Evolutionary conservation across 768 basidiomycete genomes (phyloP), one percentile per base, ranked within the genome.

Genomic region (Candolleomyces aberdarensis): DNA sequence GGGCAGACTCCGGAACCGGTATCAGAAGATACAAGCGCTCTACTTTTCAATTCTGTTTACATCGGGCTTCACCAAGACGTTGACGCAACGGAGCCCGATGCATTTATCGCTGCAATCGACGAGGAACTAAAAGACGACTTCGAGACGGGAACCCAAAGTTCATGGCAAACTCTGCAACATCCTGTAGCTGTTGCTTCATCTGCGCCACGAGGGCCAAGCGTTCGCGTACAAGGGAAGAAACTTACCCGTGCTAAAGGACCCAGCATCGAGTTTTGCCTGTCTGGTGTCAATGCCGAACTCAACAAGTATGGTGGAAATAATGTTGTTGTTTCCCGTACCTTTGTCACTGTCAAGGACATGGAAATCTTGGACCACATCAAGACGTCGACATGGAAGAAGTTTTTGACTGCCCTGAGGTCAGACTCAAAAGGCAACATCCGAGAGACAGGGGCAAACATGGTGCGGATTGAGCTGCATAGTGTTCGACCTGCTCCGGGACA

Each of bases 381-480:
- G 78, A 96, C 95, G 0, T 98, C 95, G 9, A 98, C 97, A 0
- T 99, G 97, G 97, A 91, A 88, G 76, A 98, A 96, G 72, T 98
- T 99, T 72, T 76, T 99, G 61, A 96, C 94, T 3, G 85, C 86
- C 57, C 80, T 97, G 69, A 84, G 89, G 43, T 82, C 89, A 7
- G 94, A 96, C 74, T 87, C 91, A 15, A 84, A 85, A 58, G 96
- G 96, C 0, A 92, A 96, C 69, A 76, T 95, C 13, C 84, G 95
- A 39, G 94, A 97, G 75, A 94, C 92, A 5, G 92, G 85, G 53
- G 96, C 94, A 5, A 85, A 92, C 67, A 98, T 99, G 96, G 87
- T 93, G n/a, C 85, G 89, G 29, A 75, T 96, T 8, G 94, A 96
- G 69, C 72, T 98, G 52, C 80, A 81, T 51, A 87, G 77, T 50